Conservation (phyloP, 2,329 filamentous ascomycete species). For the Didymella glomerata region DNA sequence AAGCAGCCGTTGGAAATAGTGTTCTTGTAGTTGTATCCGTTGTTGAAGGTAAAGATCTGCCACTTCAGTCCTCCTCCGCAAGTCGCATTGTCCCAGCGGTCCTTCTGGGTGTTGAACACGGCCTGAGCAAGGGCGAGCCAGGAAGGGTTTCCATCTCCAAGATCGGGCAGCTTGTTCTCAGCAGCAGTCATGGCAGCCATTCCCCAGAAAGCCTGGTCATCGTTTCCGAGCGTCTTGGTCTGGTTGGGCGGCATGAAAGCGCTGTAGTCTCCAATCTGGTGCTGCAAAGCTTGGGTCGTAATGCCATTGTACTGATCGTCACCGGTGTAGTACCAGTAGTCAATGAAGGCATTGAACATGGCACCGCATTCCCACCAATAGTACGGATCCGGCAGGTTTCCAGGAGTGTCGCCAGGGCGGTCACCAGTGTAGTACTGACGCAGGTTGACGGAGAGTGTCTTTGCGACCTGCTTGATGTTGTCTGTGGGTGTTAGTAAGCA, state of each 20-base stretch:
- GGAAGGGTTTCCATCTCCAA: conserved; percentile 60
- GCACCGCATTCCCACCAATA: conserved; percentile 56
- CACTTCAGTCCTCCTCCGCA: conserved; percentile 79
- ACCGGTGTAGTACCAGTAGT: conserved; percentile 56
- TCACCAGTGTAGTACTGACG: conserved; percentile 73
- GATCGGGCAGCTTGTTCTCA: conserved; percentile 59
- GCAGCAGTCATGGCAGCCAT: conserved; percentile 67
- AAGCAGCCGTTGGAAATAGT: conserved; percentile 81
- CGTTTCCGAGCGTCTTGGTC: conserved; percentile 63
- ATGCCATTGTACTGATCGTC: conserved; percentile 52
- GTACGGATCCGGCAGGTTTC: conserved; percentile 60
- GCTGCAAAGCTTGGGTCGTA: conserved; percentile 67
- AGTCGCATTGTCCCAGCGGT: conserved; percentile 71
- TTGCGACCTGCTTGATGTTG: conserved; percentile 69
- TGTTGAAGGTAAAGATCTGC: conserved; percentile 83
- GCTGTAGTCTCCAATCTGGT: conserved; percentile 74
- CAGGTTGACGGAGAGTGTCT: conserved; percentile 66
- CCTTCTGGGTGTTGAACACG: conserved; percentile 75
- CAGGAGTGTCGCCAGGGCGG: conserved; percentile 65
- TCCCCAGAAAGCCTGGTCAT: conserved; percentile 68
- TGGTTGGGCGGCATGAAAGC: conserved; percentile 83
- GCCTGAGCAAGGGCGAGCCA: conserved; percentile 75
- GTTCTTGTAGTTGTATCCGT: conserved; percentile 84
- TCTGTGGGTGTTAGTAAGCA: conserved; percentile 53
- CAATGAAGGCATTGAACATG: conserved; percentile 52